These are phyloP conservation scores for Leccinum imitatum DNA, from an alignment of 768 basidiomycete genomes.

Conservation along the genomic window DNA sequence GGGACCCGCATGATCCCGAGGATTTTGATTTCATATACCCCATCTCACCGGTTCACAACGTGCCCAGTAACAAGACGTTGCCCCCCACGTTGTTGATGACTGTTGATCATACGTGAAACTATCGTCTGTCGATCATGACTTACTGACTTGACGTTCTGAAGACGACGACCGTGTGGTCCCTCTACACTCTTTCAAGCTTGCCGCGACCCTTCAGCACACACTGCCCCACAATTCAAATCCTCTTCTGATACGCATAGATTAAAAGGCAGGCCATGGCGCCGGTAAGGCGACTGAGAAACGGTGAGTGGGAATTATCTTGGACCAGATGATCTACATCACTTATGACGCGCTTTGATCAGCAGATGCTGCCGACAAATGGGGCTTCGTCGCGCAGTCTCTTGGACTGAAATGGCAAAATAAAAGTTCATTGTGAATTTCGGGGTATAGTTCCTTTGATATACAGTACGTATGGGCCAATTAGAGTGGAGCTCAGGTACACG, in stretches of 20 bases:
- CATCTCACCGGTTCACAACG: conserved; percentile 78
- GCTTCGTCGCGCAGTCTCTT: conserved; percentile 68
- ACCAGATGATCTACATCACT: conserved; percentile 3
- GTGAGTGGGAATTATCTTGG: conserved; percentile 30
- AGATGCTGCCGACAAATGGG: conserved; percentile 75
- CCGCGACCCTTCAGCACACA: conserved; percentile 72
- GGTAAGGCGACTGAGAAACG: conserved; percentile 76
- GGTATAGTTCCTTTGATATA: background rate
- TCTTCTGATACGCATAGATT: conserved; percentile 72
- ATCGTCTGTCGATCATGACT: background rate
- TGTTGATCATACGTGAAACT: conserved; percentile 67
- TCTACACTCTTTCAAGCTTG: conserved; percentile 81
- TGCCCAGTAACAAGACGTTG: conserved; percentile 56
- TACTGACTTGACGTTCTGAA: conserved; percentile 26
- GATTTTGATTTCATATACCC: conserved; percentile 86
- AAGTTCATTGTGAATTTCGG: conserved; percentile 7
- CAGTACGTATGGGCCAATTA: background rate
- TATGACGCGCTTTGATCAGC: background rate
- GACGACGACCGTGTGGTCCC: conserved; percentile 89
- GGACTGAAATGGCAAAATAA: conserved; percentile 43
- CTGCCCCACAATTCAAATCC: conserved; percentile 68
- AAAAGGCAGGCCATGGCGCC: conserved; percentile 78
- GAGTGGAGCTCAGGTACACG: conserved; percentile 1
- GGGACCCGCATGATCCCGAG: conserved; percentile 67
- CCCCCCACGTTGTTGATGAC: conserved; percentile 78